Conservation (phyloP, 495 filamentous ascomycete species). For the Lasiosphaeris hirsuta region DNA sequence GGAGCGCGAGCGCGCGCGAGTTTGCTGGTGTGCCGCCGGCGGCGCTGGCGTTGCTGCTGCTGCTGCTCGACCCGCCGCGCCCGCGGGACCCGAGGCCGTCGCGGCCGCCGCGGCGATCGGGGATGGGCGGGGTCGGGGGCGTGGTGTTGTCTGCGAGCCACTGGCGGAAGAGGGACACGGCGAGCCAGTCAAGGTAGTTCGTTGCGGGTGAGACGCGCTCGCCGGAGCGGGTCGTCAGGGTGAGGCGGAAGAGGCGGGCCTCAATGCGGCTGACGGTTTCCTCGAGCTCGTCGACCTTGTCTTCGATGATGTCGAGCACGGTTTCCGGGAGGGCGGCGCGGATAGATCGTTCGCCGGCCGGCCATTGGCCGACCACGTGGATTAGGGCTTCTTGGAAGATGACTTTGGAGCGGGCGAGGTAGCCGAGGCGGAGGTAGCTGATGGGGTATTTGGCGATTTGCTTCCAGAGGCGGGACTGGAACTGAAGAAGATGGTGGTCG, state of each 20-base stretch:
- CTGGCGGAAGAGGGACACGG: conserved; percentile 77
- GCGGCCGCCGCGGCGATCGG: conserved; percentile 9
- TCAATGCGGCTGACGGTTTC: conserved; percentile 66
- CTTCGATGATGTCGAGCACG: conserved; percentile 84
- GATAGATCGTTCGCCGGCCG: conserved; percentile 70
- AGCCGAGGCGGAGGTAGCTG: conserved; percentile 84
- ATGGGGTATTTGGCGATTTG: conserved; percentile 94
- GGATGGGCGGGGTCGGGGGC: conserved; percentile 54
- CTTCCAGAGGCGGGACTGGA: conserved; percentile 83
- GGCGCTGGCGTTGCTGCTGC: conserved; percentile 42
- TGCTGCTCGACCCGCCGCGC: conserved; percentile 21
- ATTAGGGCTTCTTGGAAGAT: conserved; percentile 89
- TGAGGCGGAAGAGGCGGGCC: conserved; percentile 73
- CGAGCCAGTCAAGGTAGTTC: conserved; percentile 83
- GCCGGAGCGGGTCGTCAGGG: conserved; percentile 71
- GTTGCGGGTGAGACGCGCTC: conserved; percentile 76
- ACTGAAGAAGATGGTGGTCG: conserved; percentile 88
- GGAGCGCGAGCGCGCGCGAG: neutral
- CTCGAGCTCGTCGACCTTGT: conserved; percentile 83
- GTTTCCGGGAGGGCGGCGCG: conserved; percentile 64
- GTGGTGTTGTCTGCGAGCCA: conserved; percentile 88
- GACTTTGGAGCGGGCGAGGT: conserved; percentile 74
- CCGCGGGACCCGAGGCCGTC: conserved; percentile 22
- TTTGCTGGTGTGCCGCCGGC: neutral
- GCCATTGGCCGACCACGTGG: conserved; percentile 92